Evolutionary conservation across 1,284 basidiomycete genomes (phyloP), one percentile per base, ranked within the genome.

Genomic region (Flammula alnicola): DNA sequence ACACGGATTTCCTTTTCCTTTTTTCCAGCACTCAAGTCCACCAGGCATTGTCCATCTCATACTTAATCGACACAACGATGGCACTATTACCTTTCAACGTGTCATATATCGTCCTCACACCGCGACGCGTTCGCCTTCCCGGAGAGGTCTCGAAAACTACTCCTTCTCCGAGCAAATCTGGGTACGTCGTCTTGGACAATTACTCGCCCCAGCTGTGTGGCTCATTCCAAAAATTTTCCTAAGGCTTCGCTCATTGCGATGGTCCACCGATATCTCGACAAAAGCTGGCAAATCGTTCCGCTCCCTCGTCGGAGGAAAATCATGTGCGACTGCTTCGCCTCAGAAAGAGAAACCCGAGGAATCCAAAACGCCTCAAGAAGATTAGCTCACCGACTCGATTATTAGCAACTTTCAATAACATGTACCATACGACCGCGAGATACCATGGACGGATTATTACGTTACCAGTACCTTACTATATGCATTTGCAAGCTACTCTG

Each of bases 51-150:
- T 7, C 43, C 19, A 36, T 5, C 19, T 20, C 10, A 6, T 16
- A 12, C 14, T 4, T 5, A 11, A 5, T 31, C 22, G 12, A 32
- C 30, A 14, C 38, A 37, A 17, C 11, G 10, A 61, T 62, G 61
- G 41, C 47, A 31, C 49, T 65, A 26, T 42, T 70, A 25, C 67
- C 69, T 16, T 72, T 75, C 67, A 71, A 65, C 51, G 51, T 74
- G 32, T 73, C 74, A 14, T 69, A 76, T 56, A 63, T 77, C 49
- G 54, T 76, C 54, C 63, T 76, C 58, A 73, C 75, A 22, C 74
- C 75, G 38, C 62, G 63, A 30, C 72, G 65, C 51, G 65, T 77
- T 27, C 70, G 70, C 45, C 61, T 77, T 25, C 74, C 75, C n/a
- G 67, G 64, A 19, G 67, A 73, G 47, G 36, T 50, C 9, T 51